These are phyloP conservation scores for Xylariaceae sp. DNA, from an alignment of 2,329 filamentous ascomycete genomes.

Conservation along the genomic window DNA sequence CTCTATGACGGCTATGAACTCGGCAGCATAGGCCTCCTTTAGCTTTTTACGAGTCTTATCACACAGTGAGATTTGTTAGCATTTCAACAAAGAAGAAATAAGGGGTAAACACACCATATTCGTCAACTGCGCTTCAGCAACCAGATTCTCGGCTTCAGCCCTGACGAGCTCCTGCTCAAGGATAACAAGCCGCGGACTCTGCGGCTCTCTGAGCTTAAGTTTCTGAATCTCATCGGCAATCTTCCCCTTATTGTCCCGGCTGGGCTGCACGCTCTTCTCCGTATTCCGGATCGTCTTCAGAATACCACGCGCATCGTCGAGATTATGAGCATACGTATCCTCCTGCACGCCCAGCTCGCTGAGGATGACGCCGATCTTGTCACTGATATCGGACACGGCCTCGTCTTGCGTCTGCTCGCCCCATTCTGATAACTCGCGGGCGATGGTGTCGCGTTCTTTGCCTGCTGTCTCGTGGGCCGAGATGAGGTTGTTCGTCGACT, in stretches of 20 bases:
- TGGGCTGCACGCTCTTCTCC: slow-evolving; percentile 90
- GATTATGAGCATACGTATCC: slow-evolving; percentile 74
- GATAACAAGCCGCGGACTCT: slow-evolving; percentile 71
- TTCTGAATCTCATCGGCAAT: slow-evolving; percentile 88
- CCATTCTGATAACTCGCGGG: slow-evolving; percentile 91
- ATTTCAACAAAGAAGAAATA: slow-evolving; percentile 3
- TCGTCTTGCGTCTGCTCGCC: slow-evolving; percentile 88
- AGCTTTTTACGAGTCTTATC: slow-evolving; percentile 84
- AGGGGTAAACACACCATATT: slow-evolving; percentile 65
- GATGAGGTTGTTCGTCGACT: slow-evolving; percentile 87
- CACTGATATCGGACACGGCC: slow-evolving; percentile 79
- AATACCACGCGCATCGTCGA: slow-evolving; percentile 77
- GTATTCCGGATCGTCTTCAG: slow-evolving; percentile 94
- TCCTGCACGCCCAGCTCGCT: slow-evolving; percentile 94
- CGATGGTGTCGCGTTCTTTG: slow-evolving; percentile 78
- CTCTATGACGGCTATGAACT: slow-evolving; percentile 88
- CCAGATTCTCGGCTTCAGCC: slow-evolving; percentile 90
- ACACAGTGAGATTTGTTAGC: background rate
- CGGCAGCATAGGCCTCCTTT: slow-evolving; percentile 86
- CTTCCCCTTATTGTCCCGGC: slow-evolving; percentile 79
- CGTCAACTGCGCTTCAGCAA: slow-evolving; percentile 92
- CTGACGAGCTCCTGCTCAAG: slow-evolving; percentile 95
- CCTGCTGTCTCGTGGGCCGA: slow-evolving; percentile 77
- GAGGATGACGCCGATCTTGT: slow-evolving; percentile 91
- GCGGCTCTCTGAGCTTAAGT: slow-evolving; percentile 87